Evolutionary conservation across 192 early-diverging fungal genomes (phyloP).

Genomic region (Phycomyces nitens): DNA sequence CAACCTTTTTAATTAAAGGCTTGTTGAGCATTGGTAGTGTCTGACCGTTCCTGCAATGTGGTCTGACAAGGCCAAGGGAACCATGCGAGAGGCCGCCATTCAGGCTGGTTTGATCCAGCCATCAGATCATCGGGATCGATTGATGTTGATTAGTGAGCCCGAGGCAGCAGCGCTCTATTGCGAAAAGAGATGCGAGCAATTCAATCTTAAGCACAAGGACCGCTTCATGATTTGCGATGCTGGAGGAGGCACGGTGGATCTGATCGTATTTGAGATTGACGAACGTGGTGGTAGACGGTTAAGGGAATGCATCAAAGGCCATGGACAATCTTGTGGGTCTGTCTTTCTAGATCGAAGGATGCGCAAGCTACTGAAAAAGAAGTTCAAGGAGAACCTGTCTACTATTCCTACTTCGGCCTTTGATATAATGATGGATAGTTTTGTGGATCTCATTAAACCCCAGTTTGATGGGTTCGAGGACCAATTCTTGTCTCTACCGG

Average conservation of each 20-base stretch:
- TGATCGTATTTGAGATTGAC: conserved; percentile 51
- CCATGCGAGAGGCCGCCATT: conserved; percentile 51
- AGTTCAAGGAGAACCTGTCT: conserved; percentile 41
- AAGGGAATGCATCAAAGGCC: conserved; percentile 38
- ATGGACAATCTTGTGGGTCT: conserved; percentile 47
- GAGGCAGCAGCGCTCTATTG: conserved; percentile 56
- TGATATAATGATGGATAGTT: conserved; percentile 36
- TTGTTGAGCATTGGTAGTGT: conserved; percentile 40
- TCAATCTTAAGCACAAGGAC: conserved; percentile 45
- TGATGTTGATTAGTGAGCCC: conserved; percentile 46
- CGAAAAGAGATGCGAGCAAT: conserved; percentile 48
- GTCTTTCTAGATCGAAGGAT: conserved; percentile 49
- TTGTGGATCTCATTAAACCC: conserved; percentile 46
- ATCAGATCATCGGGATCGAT: conserved; percentile 40
- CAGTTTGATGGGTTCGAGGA: conserved; percentile 48
- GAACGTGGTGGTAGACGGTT: conserved; percentile 38
- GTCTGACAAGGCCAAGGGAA: conserved; percentile 49
- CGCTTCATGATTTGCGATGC: conserved; percentile 57
- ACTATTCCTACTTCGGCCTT: conserved; percentile 34
- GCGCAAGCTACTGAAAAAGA: conserved; percentile 44
- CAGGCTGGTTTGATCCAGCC: conserved; percentile 46
- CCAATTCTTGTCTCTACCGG: conserved; percentile 43
- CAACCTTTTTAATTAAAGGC: conserved; percentile 30
- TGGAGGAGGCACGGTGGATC: conserved; percentile 53
- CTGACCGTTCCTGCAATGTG: conserved; percentile 55